phyloP scores from a whole-genome alignment of 371 early-diverging fungal genomes.

The Capillidium rhysosporum region DNA sequence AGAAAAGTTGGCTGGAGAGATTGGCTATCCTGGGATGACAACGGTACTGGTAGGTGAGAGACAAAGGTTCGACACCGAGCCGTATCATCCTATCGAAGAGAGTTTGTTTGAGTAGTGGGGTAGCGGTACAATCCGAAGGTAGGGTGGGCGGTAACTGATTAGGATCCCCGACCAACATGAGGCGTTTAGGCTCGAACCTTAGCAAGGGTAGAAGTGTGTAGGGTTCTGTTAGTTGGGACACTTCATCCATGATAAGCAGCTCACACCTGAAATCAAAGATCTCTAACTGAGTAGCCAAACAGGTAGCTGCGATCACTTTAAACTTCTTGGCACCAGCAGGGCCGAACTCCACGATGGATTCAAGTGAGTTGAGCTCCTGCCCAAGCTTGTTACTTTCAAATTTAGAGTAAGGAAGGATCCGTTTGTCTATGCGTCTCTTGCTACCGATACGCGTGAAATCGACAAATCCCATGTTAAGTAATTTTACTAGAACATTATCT shows the following conservation, averaged over 20 bases:
- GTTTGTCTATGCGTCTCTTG: slow-evolving; percentile 46
- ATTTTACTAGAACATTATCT: slow-evolving; percentile 45
- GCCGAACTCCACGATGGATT: neutral
- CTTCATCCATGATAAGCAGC: slow-evolving; percentile 67
- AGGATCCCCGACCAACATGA: slow-evolving; percentile 84
- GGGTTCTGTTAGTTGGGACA: slow-evolving; percentile 68
- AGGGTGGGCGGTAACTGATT: slow-evolving; percentile 60
- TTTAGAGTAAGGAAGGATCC: slow-evolving; percentile 29
- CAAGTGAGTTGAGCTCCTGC: neutral
- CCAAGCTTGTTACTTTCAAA: neutral
- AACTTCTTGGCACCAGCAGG: neutral
- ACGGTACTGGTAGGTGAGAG: slow-evolving; percentile 67
- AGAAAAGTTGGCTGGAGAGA: neutral
- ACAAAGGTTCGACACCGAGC: slow-evolving; percentile 17
- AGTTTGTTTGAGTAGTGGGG: slow-evolving; percentile 39
- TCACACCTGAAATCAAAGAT: slow-evolving; percentile 20
- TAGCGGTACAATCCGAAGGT: slow-evolving; percentile 16
- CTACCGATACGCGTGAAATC: slow-evolving; percentile 67
- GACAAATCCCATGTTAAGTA: slow-evolving; percentile 42
- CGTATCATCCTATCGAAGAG: slow-evolving; percentile 34
- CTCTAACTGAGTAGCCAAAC: slow-evolving; percentile 43
- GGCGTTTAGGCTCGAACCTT: slow-evolving; percentile 24
- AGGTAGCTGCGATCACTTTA: slow-evolving; percentile 53
- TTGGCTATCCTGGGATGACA: slow-evolving; percentile 16
- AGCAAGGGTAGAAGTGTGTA: slow-evolving; percentile 53